Percentiles rank a stretch among this genome's conserved stretches.
Evolutionary conservation across 768 basidiomycete genomes (phyloP).

Genomic region (Lyophyllum semitale): DNA sequence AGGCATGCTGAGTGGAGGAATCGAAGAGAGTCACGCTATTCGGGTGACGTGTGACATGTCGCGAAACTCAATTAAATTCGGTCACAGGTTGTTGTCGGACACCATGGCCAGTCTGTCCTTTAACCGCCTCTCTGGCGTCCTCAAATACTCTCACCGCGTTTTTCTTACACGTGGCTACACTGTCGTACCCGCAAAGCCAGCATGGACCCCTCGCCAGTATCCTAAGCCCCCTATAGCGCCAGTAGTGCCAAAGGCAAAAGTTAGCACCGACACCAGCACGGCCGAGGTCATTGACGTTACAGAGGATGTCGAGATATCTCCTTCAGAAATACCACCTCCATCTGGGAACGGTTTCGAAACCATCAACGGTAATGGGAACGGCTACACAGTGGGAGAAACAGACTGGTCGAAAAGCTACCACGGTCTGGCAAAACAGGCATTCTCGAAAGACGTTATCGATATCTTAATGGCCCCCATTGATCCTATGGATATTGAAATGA

Average conservation of each 20-base stretch:
- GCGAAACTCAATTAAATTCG: background rate
- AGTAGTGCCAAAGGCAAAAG: conserved; percentile 6
- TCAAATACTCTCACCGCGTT: conserved; percentile 5
- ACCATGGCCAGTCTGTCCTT: conserved; percentile 25
- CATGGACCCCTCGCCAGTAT: conserved; percentile 6
- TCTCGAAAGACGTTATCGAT: conserved; percentile 73
- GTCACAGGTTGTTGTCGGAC: background rate
- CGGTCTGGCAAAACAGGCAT: conserved; percentile 78
- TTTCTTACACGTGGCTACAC: conserved; percentile 7
- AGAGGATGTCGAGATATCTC: conserved; percentile 10
- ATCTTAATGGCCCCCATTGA: conserved; percentile 75
- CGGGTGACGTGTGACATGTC: conserved; percentile 8
- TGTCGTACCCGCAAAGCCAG: conserved; percentile 1
- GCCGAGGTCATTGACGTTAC: conserved; percentile 1
- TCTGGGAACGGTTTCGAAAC: background rate
- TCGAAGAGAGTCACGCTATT: background rate
- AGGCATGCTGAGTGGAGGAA: conserved; percentile 12
- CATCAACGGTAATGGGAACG: conserved; percentile 2
- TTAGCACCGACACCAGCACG: conserved; percentile 13
- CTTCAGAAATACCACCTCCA: conserved; percentile 9
- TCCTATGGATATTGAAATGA: conserved; percentile 84
- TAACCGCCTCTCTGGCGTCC: conserved; percentile 14
- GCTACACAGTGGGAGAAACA: background rate
- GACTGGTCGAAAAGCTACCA: conserved; percentile 92
- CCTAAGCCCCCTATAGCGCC: background rate